These are phyloP conservation scores for Venturia oleaginea DNA, from an alignment of 2,329 filamentous ascomycete species.

Conservation along the genomic window DNA sequence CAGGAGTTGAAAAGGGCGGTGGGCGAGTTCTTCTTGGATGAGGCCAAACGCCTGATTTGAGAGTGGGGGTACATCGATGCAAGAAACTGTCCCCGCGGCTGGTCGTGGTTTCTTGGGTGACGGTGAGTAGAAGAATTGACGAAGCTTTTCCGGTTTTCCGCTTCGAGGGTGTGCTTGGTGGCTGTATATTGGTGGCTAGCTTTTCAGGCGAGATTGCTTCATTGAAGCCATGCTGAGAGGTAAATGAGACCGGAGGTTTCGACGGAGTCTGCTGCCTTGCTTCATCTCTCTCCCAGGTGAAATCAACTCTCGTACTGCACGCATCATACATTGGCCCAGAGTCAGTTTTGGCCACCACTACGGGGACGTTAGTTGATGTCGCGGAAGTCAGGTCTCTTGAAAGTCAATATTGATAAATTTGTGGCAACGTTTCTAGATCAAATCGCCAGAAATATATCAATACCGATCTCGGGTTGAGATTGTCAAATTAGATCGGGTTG, in stretches of 20 bases:
- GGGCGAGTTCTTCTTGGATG: slow-evolving; percentile 69
- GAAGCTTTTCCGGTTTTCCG: not conserved
- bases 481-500: not conserved
- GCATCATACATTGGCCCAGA: not conserved
- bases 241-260: not conserved
- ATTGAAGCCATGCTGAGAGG: not conserved
- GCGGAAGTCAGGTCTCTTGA: not conserved
- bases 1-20: slow-evolving; percentile 70
- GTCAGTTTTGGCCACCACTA: not conserved
- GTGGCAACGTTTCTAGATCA: not conserved
- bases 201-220: not conserved
- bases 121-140: slow-evolving; percentile 4
- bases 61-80: slow-evolving; percentile 13
- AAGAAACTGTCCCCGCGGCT: slow-evolving; percentile 11
- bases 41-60: slow-evolving; percentile 53
- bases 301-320: not conserved
- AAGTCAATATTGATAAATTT: not conserved
- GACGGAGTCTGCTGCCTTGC: not conserved
- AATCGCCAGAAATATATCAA: not conserved
- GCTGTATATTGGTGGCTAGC: not conserved
- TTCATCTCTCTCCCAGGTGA: not conserved
- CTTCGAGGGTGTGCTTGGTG: not conserved
- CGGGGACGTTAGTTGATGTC: not conserved
- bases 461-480: not conserved
- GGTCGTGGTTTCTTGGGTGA: slow-evolving; percentile 8